Evolutionary conservation across 768 basidiomycete genomes (phyloP), one percentile per base, ranked within the genome.

Genomic region (Inosperma sp.): DNA sequence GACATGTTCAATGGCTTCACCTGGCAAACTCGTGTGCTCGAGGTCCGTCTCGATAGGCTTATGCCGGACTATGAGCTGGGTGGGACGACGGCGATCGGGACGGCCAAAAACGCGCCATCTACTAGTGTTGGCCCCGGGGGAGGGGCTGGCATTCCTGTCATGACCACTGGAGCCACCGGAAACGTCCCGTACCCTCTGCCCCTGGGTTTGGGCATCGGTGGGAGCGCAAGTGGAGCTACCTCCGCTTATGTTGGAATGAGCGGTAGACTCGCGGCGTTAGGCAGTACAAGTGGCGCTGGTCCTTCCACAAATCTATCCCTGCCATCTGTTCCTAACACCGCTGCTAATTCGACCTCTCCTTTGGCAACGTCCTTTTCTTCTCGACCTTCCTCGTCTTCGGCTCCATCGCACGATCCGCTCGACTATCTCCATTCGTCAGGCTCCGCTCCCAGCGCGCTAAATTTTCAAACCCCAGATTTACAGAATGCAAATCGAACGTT

Each of bases 1-100:
- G 93, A 96, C 55, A 87, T 91, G 78, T 95, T 95, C 69, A 90
- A 97, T 62, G 95, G 94, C 13, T 96, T 89, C 66, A 84, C 84
- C n/a, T 98, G 94, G 93, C 94, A 96, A 70, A 91, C 90, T 7
- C 76, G 94, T 7, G 78, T 87, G 16, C 81, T 97, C 19, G 94
- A 97, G 68, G 94, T 97, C 21, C 79, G 94, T 19, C 87, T 86
- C 6, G 94, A 97, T 68, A 80, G 93, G 36, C 74, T 93, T 12
- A 80, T 82, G 22, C 78, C 79, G 17, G 82, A 86, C 54, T 77
- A 78, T 56, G 82, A 82, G 57, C 35, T 29, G 36, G 50, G 39
- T 39, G n/a, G 58, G 33, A 17, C 34, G 27, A 44, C 12, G 39
- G 39, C 53, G 16, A 42, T 30, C 37, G 41, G n/a, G n/a, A n/a